Evolutionary conservation across 306 rosid genomes (phyloP).

Genomic region (Prunus davidiana): DNA sequence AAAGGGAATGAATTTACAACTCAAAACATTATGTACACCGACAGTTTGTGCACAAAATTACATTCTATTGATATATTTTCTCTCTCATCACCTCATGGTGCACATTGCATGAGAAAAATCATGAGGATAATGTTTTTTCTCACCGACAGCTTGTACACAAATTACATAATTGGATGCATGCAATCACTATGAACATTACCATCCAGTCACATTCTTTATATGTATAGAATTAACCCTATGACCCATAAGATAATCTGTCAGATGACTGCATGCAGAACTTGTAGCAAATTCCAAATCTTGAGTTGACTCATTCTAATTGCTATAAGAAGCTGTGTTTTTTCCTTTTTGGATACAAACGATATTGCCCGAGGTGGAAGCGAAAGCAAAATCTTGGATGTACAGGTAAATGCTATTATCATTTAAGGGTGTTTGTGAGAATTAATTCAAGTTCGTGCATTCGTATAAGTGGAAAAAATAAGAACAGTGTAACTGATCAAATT

Average conservation of each 20-base stretch:
- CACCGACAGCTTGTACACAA: background rate
- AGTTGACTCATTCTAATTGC: too few species aligned
- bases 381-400: too few species aligned
- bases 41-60: background rate
- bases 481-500: background rate
- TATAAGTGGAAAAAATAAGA: too few species aligned
- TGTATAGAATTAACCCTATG: background rate
- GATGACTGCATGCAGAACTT: too few species aligned
- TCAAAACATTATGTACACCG: conserved; percentile 5
- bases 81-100: background rate
- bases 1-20: background rate
- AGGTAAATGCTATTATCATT: too few species aligned
- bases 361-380: too few species aligned
- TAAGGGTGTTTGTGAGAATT: too few species aligned
- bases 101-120: background rate
- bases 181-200: background rate
- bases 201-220: background rate
- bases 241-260: background rate
- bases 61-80: background rate
- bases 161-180: background rate
- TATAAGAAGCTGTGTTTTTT: too few species aligned
- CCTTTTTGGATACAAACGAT: too few species aligned
- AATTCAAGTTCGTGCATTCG: too few species aligned
- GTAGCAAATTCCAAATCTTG: too few species aligned
- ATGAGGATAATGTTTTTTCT: background rate